Base-by-base conservation (phyloP, 1,284 basidiomycete species). In the Malassezia psittaci region DNA sequence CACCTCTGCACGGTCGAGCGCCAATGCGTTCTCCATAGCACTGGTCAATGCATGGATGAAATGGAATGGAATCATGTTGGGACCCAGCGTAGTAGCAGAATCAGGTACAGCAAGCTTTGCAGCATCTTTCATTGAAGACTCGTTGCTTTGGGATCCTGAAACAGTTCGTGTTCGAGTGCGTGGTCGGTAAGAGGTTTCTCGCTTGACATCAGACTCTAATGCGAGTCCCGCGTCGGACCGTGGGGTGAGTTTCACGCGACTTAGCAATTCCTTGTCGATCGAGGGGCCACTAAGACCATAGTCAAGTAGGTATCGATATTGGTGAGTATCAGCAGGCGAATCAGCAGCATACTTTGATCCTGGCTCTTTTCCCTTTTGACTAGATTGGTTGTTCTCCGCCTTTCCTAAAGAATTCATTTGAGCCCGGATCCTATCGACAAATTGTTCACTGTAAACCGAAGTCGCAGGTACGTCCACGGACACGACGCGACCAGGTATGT, bases 11-110 rank as follows among this genome's bases (percentile, higher is more conserved):
- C 60, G 64, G 48, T 74, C 71, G 12, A 74, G 59, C 19, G 71
- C 69, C 45, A 74, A 68, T 1, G 65, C 61, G 21, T 64, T 63
- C 2, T 67, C 63, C 42, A 61, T 60, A 3, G 66, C 64, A 3
- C 64, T 66, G 1, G 71, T 72, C 18, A 74, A 60, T 9, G 68
- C 71, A 47, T 74, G 71, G 45, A 72, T 65, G 38, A 74, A 60
- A 51, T 74, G 71, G 40, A 74, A 54, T 6, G 71, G 71, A 19
- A 65, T 69, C 55, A 70, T 65, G 35, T 72, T 74, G 45, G 71
- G 71, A 12, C 69, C 71, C 38, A 65, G 61, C 8, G 60, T 52
- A 19, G 55, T 54, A 24, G 47, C 57, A 24, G 61, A 61, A 49
- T 52, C 57, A 3, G 50, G 50, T 41, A 57, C 55, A 3, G 52